Evolutionary conservation across 2,329 filamentous ascomycete genomes (phyloP).

Genomic region (Canariomyces notabilis): DNA sequence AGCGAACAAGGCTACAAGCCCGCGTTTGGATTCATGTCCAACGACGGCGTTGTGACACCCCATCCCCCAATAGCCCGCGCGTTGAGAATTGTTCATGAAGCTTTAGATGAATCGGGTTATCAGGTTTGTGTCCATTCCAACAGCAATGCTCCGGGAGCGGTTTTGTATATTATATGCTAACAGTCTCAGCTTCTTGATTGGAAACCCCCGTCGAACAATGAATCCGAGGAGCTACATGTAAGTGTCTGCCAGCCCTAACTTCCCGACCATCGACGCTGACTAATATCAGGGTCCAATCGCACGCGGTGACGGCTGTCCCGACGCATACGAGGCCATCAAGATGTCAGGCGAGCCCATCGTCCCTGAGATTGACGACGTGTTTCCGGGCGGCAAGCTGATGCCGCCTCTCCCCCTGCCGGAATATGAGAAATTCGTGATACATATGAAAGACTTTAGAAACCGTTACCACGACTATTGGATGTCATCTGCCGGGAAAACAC

Average conservation of each 20-base stretch:
- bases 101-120: background rate
- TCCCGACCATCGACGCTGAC: background rate
- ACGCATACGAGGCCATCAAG: conserved; percentile 8
- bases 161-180: conserved; percentile 22
- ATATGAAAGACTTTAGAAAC: conserved; percentile 11
- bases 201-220: conserved; percentile 6
- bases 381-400: background rate
- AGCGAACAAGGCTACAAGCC: conserved; percentile 18
- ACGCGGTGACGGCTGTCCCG: conserved; percentile 9
- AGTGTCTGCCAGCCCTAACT: background rate
- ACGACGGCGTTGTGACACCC: conserved; percentile 45
- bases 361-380: conserved; percentile 8
- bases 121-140: background rate
- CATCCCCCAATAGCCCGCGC: conserved; percentile 55
- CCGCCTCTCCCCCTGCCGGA: conserved; percentile 3
- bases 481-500: conserved; percentile 3
- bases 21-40: conserved; percentile 20
- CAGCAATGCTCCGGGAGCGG: background rate
- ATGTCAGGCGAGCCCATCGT: conserved; percentile 11
- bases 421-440: conserved; percentile 8
- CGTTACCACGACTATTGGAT: conserved; percentile 13
- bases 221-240: background rate
- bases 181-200: conserved; percentile 1
- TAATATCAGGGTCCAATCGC: conserved; percentile 3
- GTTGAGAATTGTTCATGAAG: conserved; percentile 38